Evolutionary conservation across 495 filamentous ascomycete species (phyloP).

Genomic region (Penicillium macrosclerotiorum): DNA sequence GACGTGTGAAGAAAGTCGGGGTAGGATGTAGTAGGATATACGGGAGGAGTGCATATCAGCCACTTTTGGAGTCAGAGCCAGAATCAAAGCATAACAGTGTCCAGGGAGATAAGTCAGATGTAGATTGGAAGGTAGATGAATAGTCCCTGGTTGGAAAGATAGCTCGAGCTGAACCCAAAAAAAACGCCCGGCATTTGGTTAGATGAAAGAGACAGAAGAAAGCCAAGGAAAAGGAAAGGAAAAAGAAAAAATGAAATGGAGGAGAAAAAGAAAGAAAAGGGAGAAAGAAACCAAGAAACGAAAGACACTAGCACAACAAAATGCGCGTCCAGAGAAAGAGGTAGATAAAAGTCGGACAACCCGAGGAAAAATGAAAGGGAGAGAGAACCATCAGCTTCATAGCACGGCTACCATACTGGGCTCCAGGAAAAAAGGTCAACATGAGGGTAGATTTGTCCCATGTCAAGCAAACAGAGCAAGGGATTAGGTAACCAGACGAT

Average conservation of each 20-base stretch:
- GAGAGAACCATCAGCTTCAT: neutral
- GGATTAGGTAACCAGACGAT: conserved; percentile 36
- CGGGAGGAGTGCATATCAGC: too few relatives aligned
- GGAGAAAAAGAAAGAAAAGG: neutral
- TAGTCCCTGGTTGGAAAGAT: too few relatives aligned
- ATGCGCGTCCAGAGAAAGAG: neutral
- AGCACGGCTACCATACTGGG: neutral
- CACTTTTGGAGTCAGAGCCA: too few relatives aligned
- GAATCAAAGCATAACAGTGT: too few relatives aligned
- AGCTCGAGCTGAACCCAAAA: too few relatives aligned
- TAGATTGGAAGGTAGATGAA: too few relatives aligned
- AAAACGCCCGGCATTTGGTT: neutral
- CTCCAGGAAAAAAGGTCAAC: neutral
- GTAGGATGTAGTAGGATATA: too few relatives aligned
- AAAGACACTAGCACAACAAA: neutral
- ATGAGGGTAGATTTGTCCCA: conserved; percentile 3
- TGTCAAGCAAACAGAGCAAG: conserved; percentile 15
- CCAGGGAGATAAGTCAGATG: too few relatives aligned
- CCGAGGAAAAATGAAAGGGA: neutral
- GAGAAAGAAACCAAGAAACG: conserved; percentile 1
- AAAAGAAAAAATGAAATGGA: neutral
- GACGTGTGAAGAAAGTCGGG: too few relatives aligned
- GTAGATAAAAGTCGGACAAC: neutral
- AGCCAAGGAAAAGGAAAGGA: neutral
- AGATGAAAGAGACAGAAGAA: neutral